Evolutionary conservation across 2,329 filamentous ascomycete genomes (phyloP), one percentile per base, ranked within the genome.

Genomic region (Penicillium occitanis): DNA sequence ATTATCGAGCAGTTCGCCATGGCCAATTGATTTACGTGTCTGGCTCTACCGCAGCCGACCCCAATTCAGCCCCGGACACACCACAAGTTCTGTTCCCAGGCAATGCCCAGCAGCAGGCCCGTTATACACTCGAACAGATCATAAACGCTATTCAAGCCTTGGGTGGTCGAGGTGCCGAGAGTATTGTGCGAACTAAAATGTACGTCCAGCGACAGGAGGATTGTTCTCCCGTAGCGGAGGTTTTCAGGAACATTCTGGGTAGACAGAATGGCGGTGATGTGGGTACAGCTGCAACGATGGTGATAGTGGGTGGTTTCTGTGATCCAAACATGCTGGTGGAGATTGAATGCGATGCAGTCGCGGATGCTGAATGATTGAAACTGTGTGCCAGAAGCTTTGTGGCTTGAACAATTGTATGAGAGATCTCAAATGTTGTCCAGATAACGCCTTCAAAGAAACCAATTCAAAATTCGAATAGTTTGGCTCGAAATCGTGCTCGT

Each of bases 31-130:
- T 80, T 57, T 78, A 74, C 68, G 75, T 79, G 28, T 75, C 77
- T 10, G 78, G 78, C 14, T 76, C 77, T n/a, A 80, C 77, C 8
- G 73, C 77, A 17, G 73, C 77, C 46, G 74, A 78, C 59, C 75
- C 74, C 1, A 44, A 68, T 17, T 76, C 74, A 28, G 68, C 74
- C 3, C 64, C 69, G 8, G 63, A 69, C 17, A 70, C 71, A 37
- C 74, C 75, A 17, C 71, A 68, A 59, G 71, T 78, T 28, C 69
- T 74, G 2, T 74, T 70, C 51, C 75, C 74, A 1, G 73, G 72
- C 17, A 72, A 79, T 62, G 74, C 77, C 40, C 68, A 67, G 44
- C 68, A 72, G 57, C 76, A 79, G 66, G 73, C 76, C 14, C 69
- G 70, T 17, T 71, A 74, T 25, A 73, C 71, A 1, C 63, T 77